Conservation (phyloP, 345 rosid species). For the Populus tremula region DNA sequence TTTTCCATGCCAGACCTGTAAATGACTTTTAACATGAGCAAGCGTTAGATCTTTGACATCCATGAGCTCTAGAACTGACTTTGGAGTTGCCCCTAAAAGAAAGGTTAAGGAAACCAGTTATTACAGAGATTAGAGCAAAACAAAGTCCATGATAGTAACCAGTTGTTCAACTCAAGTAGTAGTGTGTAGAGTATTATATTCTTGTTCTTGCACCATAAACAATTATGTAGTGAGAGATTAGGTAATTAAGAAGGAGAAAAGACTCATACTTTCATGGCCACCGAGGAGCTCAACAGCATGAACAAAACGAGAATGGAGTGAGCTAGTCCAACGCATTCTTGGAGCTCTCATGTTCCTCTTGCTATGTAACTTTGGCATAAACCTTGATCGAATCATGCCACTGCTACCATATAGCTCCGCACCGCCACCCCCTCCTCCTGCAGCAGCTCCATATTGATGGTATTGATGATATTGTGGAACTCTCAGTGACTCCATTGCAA, state of each 20-base stretch:
- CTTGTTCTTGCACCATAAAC: not conserved
- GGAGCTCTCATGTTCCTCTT: constrained; percentile 76
- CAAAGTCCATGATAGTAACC: not conserved
- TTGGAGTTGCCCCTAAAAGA: constrained; percentile 69
- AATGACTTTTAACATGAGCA: constrained; percentile 82
- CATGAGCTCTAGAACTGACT: constrained; percentile 76
- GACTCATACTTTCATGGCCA: constrained; percentile 45
- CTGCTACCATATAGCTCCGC: constrained; percentile 20
- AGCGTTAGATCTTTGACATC: constrained; percentile 73
- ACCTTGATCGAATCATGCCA: constrained; percentile 45
- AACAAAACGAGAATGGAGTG: constrained; percentile 47
- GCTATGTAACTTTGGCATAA: constrained; percentile 44
- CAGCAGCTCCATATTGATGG: constrained; percentile 10
- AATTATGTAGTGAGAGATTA: not conserved
- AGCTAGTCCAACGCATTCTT: constrained; percentile 61
- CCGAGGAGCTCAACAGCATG: constrained; percentile 52
- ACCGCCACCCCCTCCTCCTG: not conserved
- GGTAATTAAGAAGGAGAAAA: not conserved
- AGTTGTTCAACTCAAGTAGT: not conserved
- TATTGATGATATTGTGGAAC: not conserved
- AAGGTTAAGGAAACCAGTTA: not conserved
- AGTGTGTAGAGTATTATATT: not conserved
- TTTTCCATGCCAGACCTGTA: constrained; percentile 47
- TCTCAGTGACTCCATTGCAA: not conserved
- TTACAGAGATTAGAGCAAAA: not conserved